phyloP scores from a whole-genome alignment of 1,284 basidiomycete genomes.

The Moniliophthora roreri region DNA sequence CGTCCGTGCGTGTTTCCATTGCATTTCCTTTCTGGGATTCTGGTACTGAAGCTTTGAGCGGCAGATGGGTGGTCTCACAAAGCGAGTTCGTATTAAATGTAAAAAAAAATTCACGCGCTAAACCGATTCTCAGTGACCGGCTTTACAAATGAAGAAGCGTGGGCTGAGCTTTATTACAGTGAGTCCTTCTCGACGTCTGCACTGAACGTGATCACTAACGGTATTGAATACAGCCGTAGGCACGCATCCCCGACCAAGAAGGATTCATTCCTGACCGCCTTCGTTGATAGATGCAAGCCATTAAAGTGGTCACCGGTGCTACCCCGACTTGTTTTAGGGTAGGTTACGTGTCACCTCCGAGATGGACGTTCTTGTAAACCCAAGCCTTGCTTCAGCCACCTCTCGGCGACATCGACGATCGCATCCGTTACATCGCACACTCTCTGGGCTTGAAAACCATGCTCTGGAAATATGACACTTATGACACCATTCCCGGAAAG shows the following conservation, averaged over 20 bases:
- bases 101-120: background rate
- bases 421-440: constrained; percentile 65
- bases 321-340: constrained; percentile 72
- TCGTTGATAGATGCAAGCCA: constrained; percentile 41
- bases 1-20: constrained; percentile 40
- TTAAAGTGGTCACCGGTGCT: constrained; percentile 56
- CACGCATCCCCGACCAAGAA: background rate
- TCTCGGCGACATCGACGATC: constrained; percentile 65
- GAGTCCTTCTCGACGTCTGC: constrained; percentile 18
- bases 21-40: background rate
- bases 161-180: constrained; percentile 82
- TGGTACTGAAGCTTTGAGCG: background rate
- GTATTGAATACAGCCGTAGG: constrained; percentile 10
- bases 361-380: background rate
- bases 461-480: constrained; percentile 69
- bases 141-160: constrained; percentile 69
- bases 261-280: background rate
- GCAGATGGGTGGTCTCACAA: constrained; percentile 60
- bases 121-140: constrained; percentile 52
- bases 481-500: constrained; percentile 56
- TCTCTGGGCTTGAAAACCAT: constrained; percentile 62
- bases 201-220: background rate
- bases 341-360: constrained; percentile 14
- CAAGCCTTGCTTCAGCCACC: constrained; percentile 44
- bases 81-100: constrained; percentile 31